Evolutionary conservation across 805 yeast species (phyloP), one percentile per base, ranked within the genome.

Genomic region (Candida nitratophila): DNA sequence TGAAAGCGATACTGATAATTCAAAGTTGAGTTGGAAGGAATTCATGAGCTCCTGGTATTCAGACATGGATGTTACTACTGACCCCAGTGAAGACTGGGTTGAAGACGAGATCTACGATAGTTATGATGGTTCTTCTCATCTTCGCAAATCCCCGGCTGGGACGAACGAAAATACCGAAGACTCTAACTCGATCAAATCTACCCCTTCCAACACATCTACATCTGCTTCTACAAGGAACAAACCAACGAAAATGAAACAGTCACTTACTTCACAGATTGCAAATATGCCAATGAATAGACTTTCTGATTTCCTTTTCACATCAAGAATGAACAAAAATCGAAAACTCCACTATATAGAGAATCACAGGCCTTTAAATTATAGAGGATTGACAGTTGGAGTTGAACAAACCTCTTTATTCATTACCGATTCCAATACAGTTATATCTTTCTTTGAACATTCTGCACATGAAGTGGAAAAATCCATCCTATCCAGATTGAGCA

Each of bases 351-450:
- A 53, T 17, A 53, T 74, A 24, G 73, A 73, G 45, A 58, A 59
- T 11, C 65, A 64, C 40, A 57, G 78, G 35, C 79, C 79, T 7
- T 58, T 76, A 26, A 69, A 70, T 45, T 50, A 63, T 37, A 55
- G 70, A 49, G 66, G 68, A 11, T 51, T 64, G 44, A 67, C 64
- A 20, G 78, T 78, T 7, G 80, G 77, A 0, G 61, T 75, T 11
- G 84, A 79, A 53, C 83, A 79, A 53, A 74, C 73, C 2, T 73
- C 81, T 0, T 56, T 77, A 39, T 79, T 72, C 47, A 46, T 79
- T 16, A 60, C 71, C 16, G 56, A 63, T 7, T 65, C 70, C 40
- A 65, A 70, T 37, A 69, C 78, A 0, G 73, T 79, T 12, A 66
- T 79, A 4, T 68, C 83, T 0, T 75, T 79, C 49, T 78, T 79